phyloP scores from a whole-genome alignment of 257 asterid species.

The Salvia miltiorrhiza region DNA sequence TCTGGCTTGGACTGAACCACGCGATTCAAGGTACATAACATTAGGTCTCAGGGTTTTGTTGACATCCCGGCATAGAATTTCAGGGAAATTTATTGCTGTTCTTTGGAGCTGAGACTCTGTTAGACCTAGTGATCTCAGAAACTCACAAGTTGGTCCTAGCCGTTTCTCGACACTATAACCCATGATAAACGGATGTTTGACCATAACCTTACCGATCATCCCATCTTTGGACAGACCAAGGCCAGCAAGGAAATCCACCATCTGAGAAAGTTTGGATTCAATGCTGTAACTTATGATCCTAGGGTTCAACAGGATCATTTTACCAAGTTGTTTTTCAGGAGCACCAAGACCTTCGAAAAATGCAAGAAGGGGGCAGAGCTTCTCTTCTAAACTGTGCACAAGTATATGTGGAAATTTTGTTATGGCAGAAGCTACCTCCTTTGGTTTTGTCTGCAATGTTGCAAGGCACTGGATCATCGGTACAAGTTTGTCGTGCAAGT shows the following conservation, averaged over 20 bases:
- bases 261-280: slow-evolving; percentile 66
- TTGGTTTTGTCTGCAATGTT: no score
- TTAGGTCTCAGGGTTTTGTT: slow-evolving; percentile 71
- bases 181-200: slow-evolving; percentile 74
- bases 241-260: slow-evolving; percentile 70
- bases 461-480: no score
- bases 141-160: no score
- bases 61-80: slow-evolving; percentile 79
- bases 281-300: slow-evolving; percentile 95
- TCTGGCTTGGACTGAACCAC: slow-evolving; percentile 64
- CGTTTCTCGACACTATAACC: slow-evolving; percentile 84
- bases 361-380: slow-evolving; percentile 94
- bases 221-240: slow-evolving; percentile 68
- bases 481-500: no score
- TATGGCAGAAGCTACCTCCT: no score
- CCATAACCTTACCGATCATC: slow-evolving; percentile 70
- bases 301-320: slow-evolving; percentile 79
- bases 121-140: no score
- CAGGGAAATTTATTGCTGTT: slow-evolving; percentile 75
- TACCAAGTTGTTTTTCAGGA: slow-evolving; percentile 78
- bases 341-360: slow-evolving; percentile 88
- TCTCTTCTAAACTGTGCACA: no score
- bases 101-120: no score
- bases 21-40: slow-evolving; percentile 48
- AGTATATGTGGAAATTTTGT: no score